phyloP scores from a whole-genome alignment of 208 protist genomes.

The Crithidia brevicula region DNA sequence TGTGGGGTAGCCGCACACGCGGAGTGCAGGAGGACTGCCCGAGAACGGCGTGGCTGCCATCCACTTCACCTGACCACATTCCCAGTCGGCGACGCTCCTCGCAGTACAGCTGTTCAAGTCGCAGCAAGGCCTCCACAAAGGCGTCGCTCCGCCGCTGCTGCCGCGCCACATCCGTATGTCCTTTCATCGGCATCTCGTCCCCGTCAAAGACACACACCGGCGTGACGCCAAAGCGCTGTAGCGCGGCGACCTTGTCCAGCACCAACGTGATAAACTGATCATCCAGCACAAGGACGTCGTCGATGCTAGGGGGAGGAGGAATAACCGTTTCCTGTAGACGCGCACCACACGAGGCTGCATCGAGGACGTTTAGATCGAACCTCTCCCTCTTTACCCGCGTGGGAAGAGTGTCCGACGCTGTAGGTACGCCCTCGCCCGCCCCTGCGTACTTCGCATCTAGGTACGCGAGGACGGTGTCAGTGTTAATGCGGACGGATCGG shows the following conservation, averaged over 20 bases:
- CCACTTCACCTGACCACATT: background rate
- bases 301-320: slow-evolving; percentile 17
- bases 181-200: slow-evolving; percentile 80
- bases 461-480: slow-evolving; percentile 28
- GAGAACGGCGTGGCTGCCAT: too few species aligned
- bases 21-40: background rate
- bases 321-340: too few species aligned
- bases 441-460: slow-evolving; percentile 30
- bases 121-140: slow-evolving; percentile 43
- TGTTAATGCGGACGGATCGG: slow-evolving; percentile 44
- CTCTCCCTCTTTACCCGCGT: too few species aligned
- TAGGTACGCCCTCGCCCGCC: background rate
- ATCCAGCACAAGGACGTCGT: slow-evolving; percentile 40
- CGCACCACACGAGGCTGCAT: too few species aligned
- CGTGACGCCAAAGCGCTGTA: slow-evolving; percentile 68
- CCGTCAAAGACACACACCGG: slow-evolving; percentile 89
- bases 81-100: slow-evolving; percentile 18
- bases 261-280: slow-evolving; percentile 43
- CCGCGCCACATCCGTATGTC: slow-evolving; percentile 60
- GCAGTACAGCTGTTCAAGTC: slow-evolving; percentile 47
- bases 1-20: slow-evolving; percentile 15
- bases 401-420: too few species aligned
- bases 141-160: slow-evolving; percentile 33
- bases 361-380: too few species aligned
- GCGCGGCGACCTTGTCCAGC: slow-evolving; percentile 38